A percentile compares a stretch with the other conserved stretches of the same genome.
Evolutionary conservation across 129 eudicot genomes (phyloP).

Genomic region (Pittosporum tobira): DNA sequence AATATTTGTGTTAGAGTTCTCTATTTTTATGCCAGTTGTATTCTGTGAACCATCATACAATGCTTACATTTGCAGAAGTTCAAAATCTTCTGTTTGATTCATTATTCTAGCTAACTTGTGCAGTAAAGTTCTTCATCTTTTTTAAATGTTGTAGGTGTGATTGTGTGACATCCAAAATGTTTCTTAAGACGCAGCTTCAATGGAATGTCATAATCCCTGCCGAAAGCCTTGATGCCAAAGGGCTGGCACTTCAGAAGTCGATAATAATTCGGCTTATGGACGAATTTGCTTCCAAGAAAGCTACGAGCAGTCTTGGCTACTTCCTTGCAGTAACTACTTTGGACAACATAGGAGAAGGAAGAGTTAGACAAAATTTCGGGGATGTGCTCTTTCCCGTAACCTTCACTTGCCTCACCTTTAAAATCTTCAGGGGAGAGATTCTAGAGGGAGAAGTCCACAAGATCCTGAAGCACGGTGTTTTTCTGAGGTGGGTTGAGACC

Average conservation of each 20-base stretch:
- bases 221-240: conserved; percentile 46
- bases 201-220: conserved; percentile 84
- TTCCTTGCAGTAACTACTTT: conserved; percentile 54
- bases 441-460: conserved; percentile 52
- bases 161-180: conserved; percentile 35
- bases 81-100: neutral
- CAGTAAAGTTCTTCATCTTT: neutral
- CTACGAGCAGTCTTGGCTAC: conserved; percentile 59
- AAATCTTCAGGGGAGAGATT: conserved; percentile 48
- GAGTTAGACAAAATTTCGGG: conserved; percentile 52
- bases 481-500: too few relatives aligned
- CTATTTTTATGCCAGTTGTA: neutral
- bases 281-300: conserved; percentile 57
- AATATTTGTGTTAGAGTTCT: neutral
- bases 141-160: conserved; percentile 11
- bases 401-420: conserved; percentile 65
- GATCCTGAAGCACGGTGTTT: conserved; percentile 60
- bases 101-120: neutral
- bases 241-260: conserved; percentile 61
- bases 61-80: neutral
- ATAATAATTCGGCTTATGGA: conserved; percentile 53
- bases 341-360: conserved; percentile 63
- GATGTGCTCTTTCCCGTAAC: conserved; percentile 57
- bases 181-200: conserved; percentile 49
- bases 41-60: too few relatives aligned